Evolutionary conservation across 2,329 filamentous ascomycete genomes (phyloP).

Genomic region (Nothophaeocryptopus gaeumannii): DNA sequence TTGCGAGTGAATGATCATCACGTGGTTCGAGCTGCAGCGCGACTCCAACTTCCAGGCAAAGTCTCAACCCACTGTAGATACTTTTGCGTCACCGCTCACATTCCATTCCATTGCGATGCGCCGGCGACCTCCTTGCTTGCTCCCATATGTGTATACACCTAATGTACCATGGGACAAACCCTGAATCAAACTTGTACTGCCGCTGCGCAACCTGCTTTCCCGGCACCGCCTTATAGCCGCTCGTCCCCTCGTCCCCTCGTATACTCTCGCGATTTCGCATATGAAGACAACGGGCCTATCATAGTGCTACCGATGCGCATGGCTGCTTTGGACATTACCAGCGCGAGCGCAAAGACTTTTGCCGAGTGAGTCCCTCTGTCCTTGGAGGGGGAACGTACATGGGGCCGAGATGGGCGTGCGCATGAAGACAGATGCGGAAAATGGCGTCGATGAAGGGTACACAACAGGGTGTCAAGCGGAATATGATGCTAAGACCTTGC

Average conservation of each 20-base stretch:
- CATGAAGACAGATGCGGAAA: conserved; percentile 10
- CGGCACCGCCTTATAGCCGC: conserved; percentile 4
- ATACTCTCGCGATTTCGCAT: conserved; percentile 45
- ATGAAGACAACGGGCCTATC: conserved; percentile 38
- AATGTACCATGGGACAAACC: conserved; percentile 12
- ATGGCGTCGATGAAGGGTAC: conserved; percentile 10
- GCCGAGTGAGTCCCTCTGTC: conserved; percentile 49
- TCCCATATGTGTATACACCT: conserved; percentile 6
- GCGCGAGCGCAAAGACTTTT: conserved; percentile 48
- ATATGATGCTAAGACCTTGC: conserved; percentile 43
- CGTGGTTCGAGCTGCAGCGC: too few species aligned
- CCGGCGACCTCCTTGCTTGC: conserved; percentile 13
- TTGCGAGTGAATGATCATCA: too few species aligned
- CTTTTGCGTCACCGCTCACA: background rate
- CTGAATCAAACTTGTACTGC: conserved; percentile 11
- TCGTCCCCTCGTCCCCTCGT: conserved; percentile 17
- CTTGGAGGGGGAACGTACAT: background rate
- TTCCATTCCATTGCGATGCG: conserved; percentile 17
- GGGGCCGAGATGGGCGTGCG: background rate
- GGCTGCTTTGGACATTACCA: conserved; percentile 47
- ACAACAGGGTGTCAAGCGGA: background rate
- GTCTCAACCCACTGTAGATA: too few species aligned
- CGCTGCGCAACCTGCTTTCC: background rate
- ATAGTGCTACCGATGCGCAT: conserved; percentile 40
- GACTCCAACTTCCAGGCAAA: too few species aligned